Conservation (phyloP, 2,329 filamentous ascomycete species). For the Sporothrix variecibatus region DNA sequence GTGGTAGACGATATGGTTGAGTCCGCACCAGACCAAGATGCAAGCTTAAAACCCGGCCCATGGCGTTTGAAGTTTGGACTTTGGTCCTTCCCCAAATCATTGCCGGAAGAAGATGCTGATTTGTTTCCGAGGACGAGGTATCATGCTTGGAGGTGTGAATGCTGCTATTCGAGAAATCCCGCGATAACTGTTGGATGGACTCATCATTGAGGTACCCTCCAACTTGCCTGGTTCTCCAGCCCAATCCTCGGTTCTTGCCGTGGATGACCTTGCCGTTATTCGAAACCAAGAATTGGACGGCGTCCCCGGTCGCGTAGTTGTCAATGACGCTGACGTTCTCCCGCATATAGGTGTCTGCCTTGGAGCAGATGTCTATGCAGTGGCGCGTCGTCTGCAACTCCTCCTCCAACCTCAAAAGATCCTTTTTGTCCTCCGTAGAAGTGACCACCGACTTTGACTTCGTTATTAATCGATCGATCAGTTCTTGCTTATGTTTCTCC, state of each 20-base stretch:
- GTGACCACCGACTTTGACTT: conserved; percentile 10
- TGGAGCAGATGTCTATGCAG: conserved; percentile 11
- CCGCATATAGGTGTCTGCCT: conserved; percentile 6
- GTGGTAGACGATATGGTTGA: conserved; percentile 4
- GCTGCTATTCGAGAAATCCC: conserved; percentile 7
- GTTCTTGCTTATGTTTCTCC: conserved; percentile 9
- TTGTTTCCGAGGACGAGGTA: neutral
- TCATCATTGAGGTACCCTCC: conserved; percentile 11
- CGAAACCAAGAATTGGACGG: conserved; percentile 7
- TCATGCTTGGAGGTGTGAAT: neutral
- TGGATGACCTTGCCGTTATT: conserved; percentile 7
- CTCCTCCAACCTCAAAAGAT: conserved; percentile 1
- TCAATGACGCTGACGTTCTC: conserved; percentile 8
- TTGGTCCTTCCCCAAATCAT: conserved; percentile 5
- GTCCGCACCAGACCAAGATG: neutral
- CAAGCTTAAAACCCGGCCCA: conserved; percentile 8
- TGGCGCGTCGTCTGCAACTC: conserved; percentile 12
- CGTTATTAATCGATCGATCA: conserved; percentile 2
- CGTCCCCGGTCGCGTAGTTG: conserved; percentile 16
- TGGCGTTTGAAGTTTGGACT: conserved; percentile 11
- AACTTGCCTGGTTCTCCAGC: conserved; percentile 6
- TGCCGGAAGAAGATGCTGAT: neutral
- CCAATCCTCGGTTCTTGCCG: conserved; percentile 14
- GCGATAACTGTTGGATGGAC: conserved; percentile 15
- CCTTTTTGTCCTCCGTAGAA: neutral